Conservation (phyloP, 495 filamentous ascomycete genomes). For the Neurospora tetraspora region DNA sequence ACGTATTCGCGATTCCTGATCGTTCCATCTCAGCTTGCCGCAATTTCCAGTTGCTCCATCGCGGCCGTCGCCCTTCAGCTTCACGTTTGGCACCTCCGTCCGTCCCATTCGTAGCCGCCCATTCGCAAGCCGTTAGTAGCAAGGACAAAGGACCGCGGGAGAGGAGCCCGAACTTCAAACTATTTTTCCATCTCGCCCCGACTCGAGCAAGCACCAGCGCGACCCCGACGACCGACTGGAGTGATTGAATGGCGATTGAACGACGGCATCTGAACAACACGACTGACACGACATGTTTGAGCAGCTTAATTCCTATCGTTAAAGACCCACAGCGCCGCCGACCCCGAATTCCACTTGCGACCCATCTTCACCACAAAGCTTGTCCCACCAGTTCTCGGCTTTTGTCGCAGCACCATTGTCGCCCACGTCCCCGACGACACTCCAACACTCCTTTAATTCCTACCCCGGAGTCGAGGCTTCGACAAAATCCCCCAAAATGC, state of each 20-base stretch:
- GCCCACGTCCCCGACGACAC: constrained; percentile 13
- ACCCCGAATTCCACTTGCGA: constrained; percentile 8
- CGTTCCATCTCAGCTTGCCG: neutral
- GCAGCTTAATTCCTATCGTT: constrained; percentile 8
- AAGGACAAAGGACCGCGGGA: neutral
- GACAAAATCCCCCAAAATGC: constrained; percentile 30
- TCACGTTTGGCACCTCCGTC: neutral
- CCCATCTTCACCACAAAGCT: constrained; percentile 11
- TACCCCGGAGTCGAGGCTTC: constrained; percentile 12
- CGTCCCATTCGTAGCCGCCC: neutral
- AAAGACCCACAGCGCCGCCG: constrained; percentile 8
- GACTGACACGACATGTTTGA: constrained; percentile 19
- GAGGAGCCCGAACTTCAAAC: neutral
- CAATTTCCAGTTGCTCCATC: neutral
- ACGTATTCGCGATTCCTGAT: neutral
- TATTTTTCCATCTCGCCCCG: neutral
- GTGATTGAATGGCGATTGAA: neutral
- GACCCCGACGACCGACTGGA: neutral
- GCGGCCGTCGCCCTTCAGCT: neutral
- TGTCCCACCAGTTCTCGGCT: constrained; percentile 9
- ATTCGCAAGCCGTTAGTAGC: neutral
- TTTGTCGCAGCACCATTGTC: constrained; percentile 10
- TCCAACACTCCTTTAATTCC: constrained; percentile 2
- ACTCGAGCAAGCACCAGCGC: neutral
- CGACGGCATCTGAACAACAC: neutral